Evolutionary conservation across 2,329 filamentous ascomycete species (phyloP).

Genomic region (Tolypocladium ovalisporum): DNA sequence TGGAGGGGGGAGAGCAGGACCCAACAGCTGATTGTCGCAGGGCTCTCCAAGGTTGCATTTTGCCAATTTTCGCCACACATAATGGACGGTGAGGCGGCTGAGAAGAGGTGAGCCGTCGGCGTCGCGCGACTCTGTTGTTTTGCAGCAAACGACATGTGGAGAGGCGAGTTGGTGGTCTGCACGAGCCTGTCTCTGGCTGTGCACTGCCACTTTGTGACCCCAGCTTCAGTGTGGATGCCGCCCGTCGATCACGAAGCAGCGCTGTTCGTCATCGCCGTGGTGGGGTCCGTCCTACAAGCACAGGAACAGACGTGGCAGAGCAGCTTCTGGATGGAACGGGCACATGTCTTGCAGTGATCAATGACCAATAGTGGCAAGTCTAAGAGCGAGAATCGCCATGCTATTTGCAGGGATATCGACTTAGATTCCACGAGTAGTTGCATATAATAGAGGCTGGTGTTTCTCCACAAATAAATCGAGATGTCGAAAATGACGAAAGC

Average conservation of each 20-base stretch:
- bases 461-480: background rate
- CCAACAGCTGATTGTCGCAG: background rate
- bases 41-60: background rate
- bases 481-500: background rate
- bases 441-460: too few relatives aligned
- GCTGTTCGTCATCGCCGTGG: background rate
- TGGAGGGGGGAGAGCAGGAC: background rate
- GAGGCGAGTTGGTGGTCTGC: background rate
- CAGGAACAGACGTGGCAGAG: background rate
- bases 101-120: background rate
- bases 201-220: background rate
- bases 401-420: background rate
- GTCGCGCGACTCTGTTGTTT: background rate
- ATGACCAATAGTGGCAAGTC: background rate
- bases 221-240: background rate
- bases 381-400: background rate
- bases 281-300: background rate
- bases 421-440: too few relatives aligned
- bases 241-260: background rate
- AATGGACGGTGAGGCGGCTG: background rate
- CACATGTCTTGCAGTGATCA: background rate
- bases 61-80: background rate
- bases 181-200: too few relatives aligned
- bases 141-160: background rate
- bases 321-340: background rate